Percentiles rank a stretch among this genome's conserved stretches.
phyloP scores from a whole-genome alignment of 805 yeast species.

The Nakazawaea wickerhamii region DNA sequence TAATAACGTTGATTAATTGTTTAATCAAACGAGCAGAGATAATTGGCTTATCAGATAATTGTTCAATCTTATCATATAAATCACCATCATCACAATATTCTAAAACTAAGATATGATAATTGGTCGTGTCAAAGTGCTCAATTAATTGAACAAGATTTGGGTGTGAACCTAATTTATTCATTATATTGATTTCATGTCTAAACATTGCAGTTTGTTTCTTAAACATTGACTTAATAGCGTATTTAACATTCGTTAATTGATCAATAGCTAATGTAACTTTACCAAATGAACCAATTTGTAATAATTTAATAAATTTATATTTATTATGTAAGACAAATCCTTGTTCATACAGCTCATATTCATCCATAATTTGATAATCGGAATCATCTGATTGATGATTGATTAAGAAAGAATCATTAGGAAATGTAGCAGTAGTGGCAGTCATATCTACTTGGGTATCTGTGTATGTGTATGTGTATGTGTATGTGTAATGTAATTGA shows the following conservation, averaged over 20 bases:
- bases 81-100: slow-evolving; percentile 69
- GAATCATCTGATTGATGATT: not conserved
- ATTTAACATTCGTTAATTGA: slow-evolving; percentile 25
- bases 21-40: slow-evolving; percentile 26
- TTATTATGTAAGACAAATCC: slow-evolving; percentile 31
- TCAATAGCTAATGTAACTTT: slow-evolving; percentile 51
- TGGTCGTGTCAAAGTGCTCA: slow-evolving; percentile 50
- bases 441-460: too few relatives aligned
- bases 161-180: slow-evolving; percentile 38
- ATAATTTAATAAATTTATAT: slow-evolving; percentile 37
- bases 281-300: slow-evolving; percentile 60
- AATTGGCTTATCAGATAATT: not conserved
- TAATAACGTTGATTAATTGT: slow-evolving; percentile 48
- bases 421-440: not conserved
- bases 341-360: slow-evolving; percentile 35
- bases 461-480: too few relatives aligned
- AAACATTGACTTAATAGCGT: slow-evolving; percentile 52
- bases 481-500: too few relatives aligned
- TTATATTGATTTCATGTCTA: slow-evolving; percentile 45
- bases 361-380: slow-evolving; percentile 24
- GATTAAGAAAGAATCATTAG: not conserved
- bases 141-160: slow-evolving; percentile 53
- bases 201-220: slow-evolving; percentile 45
- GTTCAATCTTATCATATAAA: slow-evolving; percentile 49
- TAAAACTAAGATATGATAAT: slow-evolving; percentile 50